Conservation (phyloP, 441 rosid species). For the Gossypium davidsonii region DNA sequence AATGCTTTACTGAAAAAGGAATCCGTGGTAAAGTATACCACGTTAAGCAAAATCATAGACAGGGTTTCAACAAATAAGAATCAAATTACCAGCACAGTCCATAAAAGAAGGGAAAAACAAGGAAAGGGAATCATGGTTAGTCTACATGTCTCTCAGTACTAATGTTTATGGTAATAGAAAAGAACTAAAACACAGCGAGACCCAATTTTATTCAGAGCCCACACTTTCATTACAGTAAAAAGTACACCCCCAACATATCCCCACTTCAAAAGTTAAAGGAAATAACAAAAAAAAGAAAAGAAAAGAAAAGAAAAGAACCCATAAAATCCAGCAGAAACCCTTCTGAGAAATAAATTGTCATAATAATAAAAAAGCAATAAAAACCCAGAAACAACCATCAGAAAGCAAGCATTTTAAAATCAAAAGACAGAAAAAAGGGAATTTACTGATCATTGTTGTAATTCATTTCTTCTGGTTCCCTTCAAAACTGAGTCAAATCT, state of each 20-base stretch:
- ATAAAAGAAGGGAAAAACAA: neutral
- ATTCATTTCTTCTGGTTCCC: slow-evolving; percentile 34
- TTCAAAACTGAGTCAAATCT: neutral
- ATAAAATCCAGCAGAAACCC: neutral
- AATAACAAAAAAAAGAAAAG: neutral
- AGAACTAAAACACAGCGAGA: neutral
- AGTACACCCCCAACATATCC: neutral
- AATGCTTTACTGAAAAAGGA: slow-evolving; percentile 9
- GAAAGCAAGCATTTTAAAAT: slow-evolving; percentile 23
- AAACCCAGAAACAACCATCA: neutral
- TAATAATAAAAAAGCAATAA: neutral
- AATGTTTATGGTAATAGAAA: neutral
- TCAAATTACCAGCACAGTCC: neutral
- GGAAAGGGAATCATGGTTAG: neutral
- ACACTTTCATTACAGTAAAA: neutral
- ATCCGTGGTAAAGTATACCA: slow-evolving; percentile 10
- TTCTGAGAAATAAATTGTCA: neutral
- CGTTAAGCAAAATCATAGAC: neutral
- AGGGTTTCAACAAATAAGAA: neutral
- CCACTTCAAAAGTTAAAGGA: neutral
- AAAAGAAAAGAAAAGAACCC: too few species aligned
- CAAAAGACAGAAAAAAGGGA: neutral
- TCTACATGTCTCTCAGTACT: neutral
- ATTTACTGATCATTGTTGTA: slow-evolving; percentile 33
- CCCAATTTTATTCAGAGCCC: neutral